Percentiles rank a stretch among this genome's conserved stretches.
Evolutionary conservation across 2,329 filamentous ascomycete species (phyloP).

Genomic region (Scedosporium minutisporum): DNA sequence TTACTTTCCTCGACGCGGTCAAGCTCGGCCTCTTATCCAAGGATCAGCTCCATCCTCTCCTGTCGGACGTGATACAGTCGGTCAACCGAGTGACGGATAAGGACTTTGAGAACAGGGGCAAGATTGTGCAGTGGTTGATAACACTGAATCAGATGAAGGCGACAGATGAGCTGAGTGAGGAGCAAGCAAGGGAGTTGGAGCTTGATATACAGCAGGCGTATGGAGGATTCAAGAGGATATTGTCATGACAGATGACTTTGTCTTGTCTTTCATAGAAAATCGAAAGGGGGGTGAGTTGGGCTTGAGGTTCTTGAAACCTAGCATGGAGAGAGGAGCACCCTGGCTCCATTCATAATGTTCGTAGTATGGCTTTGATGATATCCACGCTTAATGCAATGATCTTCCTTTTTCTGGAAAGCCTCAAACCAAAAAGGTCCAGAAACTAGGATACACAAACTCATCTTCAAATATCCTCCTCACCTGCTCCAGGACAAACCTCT

Average conservation of each 20-base stretch:
- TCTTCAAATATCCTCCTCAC: conserved; percentile 96
- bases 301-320: background rate
- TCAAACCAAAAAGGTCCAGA: conserved; percentile 91
- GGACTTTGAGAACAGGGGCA: conserved; percentile 90
- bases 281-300: background rate
- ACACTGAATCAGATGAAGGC: conserved; percentile 96
- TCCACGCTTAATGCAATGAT: background rate
- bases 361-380: background rate
- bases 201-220: conserved; percentile 93
- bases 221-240: conserved; percentile 77
- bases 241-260: conserved; percentile 35
- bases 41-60: conserved; percentile 87
- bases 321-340: background rate
- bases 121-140: conserved; percentile 98
- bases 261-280: background rate
- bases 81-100: conserved; percentile 94
- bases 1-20: conserved; percentile 92
- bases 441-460: conserved; percentile 96
- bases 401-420: conserved; percentile 4
- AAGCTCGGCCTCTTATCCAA: conserved; percentile 89
- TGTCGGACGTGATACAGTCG: conserved; percentile 92
- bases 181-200: conserved; percentile 79
- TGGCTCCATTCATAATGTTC: background rate
- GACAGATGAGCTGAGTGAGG: conserved; percentile 78
- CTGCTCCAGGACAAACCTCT: conserved; percentile 93